phyloP scores from a whole-genome alignment of 2,329 filamentous ascomycete genomes.

The Diplodia mutila region DNA sequence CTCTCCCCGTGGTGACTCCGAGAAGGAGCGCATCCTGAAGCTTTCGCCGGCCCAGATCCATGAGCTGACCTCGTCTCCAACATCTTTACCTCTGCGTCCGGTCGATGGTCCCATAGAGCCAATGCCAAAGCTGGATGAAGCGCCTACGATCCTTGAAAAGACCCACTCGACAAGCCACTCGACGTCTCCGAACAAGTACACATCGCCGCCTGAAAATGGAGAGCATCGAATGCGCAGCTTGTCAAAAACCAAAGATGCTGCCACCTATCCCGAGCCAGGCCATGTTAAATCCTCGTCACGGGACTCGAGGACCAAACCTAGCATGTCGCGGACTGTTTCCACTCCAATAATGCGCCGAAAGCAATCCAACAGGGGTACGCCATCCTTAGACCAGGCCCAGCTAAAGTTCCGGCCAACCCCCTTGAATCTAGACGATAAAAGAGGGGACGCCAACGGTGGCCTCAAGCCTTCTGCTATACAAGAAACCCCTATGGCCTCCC shows the following conservation, averaged over 20 bases:
- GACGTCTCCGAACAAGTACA: conserved; percentile 8
- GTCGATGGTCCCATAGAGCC: conserved; percentile 45
- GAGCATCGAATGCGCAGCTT: conserved; percentile 19
- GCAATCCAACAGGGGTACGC: conserved; percentile 32
- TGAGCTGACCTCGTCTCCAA: conserved; percentile 58
- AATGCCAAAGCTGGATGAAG: conserved; percentile 14
- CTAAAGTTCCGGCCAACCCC: conserved; percentile 34
- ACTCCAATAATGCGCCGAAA: conserved; percentile 45
- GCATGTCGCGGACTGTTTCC: conserved; percentile 29
- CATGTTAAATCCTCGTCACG: neutral
- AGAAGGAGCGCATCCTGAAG: conserved; percentile 50
- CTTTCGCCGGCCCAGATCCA: conserved; percentile 59
- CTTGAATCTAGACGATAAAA: conserved; percentile 41
- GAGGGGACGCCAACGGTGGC: conserved; percentile 26
- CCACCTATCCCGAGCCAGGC: neutral
- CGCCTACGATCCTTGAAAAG: conserved; percentile 18
- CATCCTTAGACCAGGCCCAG: conserved; percentile 10
- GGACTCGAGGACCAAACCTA: neutral
- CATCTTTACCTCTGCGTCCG: conserved; percentile 56
- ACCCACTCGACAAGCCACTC: neutral
- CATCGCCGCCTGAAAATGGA: conserved; percentile 14
- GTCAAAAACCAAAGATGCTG: neutral
- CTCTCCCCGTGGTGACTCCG: conserved; percentile 12
- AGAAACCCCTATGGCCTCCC: conserved; percentile 43
- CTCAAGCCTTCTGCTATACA: conserved; percentile 39